Evolutionary conservation across 2,329 filamentous ascomycete genomes (phyloP).

Genomic region (Gnomoniopsis sp.): DNA sequence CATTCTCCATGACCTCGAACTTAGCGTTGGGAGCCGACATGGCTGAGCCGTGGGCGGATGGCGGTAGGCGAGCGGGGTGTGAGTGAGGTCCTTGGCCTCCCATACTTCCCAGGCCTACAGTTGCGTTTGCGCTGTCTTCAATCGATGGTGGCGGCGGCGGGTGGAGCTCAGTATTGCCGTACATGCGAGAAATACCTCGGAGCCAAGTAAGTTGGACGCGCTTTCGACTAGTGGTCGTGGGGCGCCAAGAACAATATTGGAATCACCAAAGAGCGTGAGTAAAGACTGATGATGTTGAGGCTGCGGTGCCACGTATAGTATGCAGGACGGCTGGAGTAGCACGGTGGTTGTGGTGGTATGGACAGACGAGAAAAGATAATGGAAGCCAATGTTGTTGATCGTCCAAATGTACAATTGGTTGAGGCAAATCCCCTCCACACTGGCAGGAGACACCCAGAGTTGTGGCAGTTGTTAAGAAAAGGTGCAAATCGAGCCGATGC

Average conservation of each 20-base stretch:
- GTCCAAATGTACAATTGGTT: too few relatives aligned
- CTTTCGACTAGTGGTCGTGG: too few relatives aligned
- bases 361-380: too few relatives aligned
- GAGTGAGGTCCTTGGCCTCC: background rate
- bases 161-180: background rate
- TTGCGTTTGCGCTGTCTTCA: background rate
- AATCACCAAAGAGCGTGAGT: background rate
- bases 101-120: background rate
- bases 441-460: too few relatives aligned
- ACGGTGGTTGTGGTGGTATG: too few relatives aligned
- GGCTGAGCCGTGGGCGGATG: constrained; percentile 1
- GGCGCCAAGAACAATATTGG: too few relatives aligned
- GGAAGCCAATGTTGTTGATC: too few relatives aligned
- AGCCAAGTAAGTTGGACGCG: too few relatives aligned
- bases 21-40: constrained; percentile 12
- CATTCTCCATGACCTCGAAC: constrained; percentile 5
- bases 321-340: background rate
- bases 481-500: background rate
- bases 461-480: too few relatives aligned
- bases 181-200: background rate
- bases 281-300: background rate
- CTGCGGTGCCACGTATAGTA: background rate
- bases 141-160: too few relatives aligned
- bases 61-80: background rate
- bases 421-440: too few relatives aligned